Percentiles rank a stretch among this genome's conserved stretches.
Conservation (phyloP, 1,139 yeast species). For the Kodamaea ohmeri region DNA sequence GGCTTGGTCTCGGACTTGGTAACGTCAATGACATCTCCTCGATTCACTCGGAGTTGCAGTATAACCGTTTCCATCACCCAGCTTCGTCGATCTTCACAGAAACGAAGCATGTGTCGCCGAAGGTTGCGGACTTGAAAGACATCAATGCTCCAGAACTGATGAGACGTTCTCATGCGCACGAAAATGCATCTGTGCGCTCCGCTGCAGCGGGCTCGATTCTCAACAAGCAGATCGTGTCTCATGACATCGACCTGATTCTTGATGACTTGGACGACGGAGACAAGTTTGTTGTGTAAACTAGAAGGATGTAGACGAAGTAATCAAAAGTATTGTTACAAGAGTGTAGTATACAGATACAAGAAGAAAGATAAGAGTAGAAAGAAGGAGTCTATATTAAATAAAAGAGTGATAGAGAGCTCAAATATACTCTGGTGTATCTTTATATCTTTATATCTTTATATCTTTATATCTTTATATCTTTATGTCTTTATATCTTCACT, state of each 20-base stretch:
- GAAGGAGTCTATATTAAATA: too few relatives aligned
- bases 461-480: too few relatives aligned
- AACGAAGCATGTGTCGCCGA: conserved; percentile 26
- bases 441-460: too few relatives aligned
- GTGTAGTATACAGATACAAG: too few relatives aligned
- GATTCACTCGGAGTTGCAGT: conserved; percentile 38
- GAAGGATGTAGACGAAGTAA: not conserved
- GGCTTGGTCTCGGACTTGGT: conserved; percentile 36
- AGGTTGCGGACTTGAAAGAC: conserved; percentile 47
- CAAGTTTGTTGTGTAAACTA: conserved; percentile 23
- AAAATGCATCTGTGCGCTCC: conserved; percentile 14
- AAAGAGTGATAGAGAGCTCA: too few relatives aligned
- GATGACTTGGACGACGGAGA: conserved; percentile 41
- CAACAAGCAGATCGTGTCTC: conserved; percentile 31
- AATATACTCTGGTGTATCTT: too few relatives aligned
- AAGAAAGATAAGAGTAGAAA: too few relatives aligned
- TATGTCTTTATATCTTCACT: too few relatives aligned
- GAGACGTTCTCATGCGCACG: conserved; percentile 9
- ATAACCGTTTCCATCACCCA: conserved; percentile 15
- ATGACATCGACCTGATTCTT: conserved; percentile 38
- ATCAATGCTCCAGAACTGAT: not conserved
- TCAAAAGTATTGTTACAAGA: too few relatives aligned
- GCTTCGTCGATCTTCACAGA: conserved; percentile 2
- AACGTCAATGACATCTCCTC: conserved; percentile 42
- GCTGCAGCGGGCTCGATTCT: conserved; percentile 31